phyloP scores from a whole-genome alignment of 139 green algal species.

The Coccomyxa sp. region DNA sequence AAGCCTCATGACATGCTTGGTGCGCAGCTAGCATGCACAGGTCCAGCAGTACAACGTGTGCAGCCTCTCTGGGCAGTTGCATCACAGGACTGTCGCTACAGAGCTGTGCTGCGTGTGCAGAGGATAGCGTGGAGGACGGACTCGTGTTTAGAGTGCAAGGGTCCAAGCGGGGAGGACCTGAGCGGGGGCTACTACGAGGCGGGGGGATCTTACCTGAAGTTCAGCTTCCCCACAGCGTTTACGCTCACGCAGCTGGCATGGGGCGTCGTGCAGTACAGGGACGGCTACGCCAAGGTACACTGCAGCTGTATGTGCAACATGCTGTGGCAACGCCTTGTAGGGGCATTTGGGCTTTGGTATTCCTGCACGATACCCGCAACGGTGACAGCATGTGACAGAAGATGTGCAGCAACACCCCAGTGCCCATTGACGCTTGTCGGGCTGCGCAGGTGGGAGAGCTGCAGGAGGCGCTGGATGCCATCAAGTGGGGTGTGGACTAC shows the following conservation, averaged over 20 bases:
- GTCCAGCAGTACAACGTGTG: neutral
- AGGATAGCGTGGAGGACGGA: neutral
- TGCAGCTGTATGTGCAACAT: no score
- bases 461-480: neutral
- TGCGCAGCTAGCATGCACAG: neutral
- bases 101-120: neutral
- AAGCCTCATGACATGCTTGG: neutral
- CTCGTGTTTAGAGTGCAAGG: constrained; percentile 6
- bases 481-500: neutral
- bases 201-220: constrained; percentile 13
- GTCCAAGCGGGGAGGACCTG: constrained; percentile 4
- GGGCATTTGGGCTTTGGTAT: no score
- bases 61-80: neutral
- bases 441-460: neutral
- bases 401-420: neutral
- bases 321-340: no score
- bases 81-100: neutral
- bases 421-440: no score
- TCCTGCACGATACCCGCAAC: neutral
- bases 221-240: constrained; percentile 4
- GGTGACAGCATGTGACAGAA: neutral
- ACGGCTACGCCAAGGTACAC: neutral
- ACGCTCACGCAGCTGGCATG: constrained; percentile 10
- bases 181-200: constrained; percentile 17
- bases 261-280: neutral